Percentiles rank a stretch among this genome's conserved stretches.
These are phyloP conservation scores for Fusarium incarnatum DNA, from an alignment of 2,329 filamentous ascomycete genomes.

Conservation along the genomic window DNA sequence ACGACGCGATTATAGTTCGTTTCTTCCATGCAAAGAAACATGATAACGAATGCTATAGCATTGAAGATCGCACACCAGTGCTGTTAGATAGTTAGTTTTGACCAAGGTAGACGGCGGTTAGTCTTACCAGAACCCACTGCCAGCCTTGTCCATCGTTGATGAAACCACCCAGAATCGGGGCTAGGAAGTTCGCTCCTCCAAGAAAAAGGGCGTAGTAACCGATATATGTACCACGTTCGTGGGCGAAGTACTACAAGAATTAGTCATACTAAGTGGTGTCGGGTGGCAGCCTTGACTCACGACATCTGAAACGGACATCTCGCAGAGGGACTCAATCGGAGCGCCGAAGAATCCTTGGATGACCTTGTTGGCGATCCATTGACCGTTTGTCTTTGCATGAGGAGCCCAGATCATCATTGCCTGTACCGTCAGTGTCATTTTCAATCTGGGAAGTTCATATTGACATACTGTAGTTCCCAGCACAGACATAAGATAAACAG, in stretches of 20 bases:
- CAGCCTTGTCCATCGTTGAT: conserved; percentile 56
- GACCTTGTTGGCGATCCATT: conserved; percentile 59
- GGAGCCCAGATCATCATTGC: neutral
- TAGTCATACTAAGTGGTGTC: rapidly evolving
- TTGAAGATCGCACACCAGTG: neutral
- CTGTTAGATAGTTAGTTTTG: neutral
- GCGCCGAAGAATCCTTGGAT: conserved; percentile 57
- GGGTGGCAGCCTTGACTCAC: conserved; percentile 21
- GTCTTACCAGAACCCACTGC: conserved; percentile 56
- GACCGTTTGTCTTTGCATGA: conserved; percentile 38
- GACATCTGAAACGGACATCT: conserved; percentile 58
- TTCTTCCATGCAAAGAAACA: conserved; percentile 1
- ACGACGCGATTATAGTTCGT: conserved; percentile 44
- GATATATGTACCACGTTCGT: conserved; percentile 58
- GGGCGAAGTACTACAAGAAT: conserved; percentile 49
- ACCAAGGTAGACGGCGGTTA: neutral
- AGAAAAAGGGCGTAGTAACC: conserved; percentile 56
- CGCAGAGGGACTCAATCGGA: conserved; percentile 60
- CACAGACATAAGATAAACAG: neutral
- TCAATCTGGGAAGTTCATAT: too few species aligned
- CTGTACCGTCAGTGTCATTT: too few species aligned
- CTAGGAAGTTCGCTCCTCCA: conserved; percentile 56
- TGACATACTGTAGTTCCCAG: neutral
- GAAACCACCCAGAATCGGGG: conserved; percentile 58
- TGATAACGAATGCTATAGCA: neutral